These are phyloP conservation scores for Rhizopus delemar DNA, from an alignment of 371 early-diverging fungal genomes.

Conservation along the genomic window DNA sequence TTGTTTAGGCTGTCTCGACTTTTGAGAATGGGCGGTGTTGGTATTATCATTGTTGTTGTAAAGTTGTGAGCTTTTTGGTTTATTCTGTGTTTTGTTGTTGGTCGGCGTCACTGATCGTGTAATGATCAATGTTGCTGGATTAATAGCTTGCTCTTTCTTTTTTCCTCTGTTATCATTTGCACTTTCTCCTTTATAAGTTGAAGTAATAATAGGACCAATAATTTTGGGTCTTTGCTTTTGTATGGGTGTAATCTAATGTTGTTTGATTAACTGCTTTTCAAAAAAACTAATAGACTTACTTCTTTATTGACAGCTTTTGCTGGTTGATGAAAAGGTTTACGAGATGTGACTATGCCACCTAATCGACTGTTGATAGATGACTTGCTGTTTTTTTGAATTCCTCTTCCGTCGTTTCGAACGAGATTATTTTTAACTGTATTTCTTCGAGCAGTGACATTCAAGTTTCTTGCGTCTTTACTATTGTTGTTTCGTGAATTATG, in stretches of 20 bases:
- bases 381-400: neutral
- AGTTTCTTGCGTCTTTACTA: neutral
- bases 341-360: neutral
- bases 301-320: neutral
- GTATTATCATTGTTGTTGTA: slow-evolving; percentile 3
- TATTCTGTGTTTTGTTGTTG: neutral
- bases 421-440: neutral
- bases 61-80: neutral
- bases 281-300: neutral
- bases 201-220: neutral
- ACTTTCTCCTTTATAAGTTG: neutral
- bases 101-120: slow-evolving; percentile 12
- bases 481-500: neutral
- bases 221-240: neutral
- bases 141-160: neutral
- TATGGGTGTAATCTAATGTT: neutral
- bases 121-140: slow-evolving; percentile 21
- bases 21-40: neutral
- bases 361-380: neutral
- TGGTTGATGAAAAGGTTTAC: neutral
- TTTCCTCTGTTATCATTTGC: neutral
- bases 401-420: neutral
- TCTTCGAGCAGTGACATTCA: neutral
- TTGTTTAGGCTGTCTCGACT: neutral
- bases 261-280: neutral